Conservation (phyloP, 805 yeast genomes). For the Metschnikowia baotianmanensis region DNA sequence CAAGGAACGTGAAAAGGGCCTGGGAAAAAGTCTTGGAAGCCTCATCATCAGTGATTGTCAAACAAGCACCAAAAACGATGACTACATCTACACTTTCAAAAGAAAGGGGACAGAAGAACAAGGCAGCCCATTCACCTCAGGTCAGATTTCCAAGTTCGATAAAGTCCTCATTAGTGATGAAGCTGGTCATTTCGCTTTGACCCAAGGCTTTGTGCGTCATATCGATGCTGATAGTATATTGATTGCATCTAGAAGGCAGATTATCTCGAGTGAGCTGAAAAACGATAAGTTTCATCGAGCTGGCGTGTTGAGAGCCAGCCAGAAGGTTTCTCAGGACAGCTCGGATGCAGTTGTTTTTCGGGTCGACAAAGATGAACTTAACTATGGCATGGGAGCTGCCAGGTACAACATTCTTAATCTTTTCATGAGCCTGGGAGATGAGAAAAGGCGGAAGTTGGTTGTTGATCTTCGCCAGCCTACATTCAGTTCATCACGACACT, state of each 20-base stretch:
- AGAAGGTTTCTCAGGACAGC: slow-evolving; percentile 2
- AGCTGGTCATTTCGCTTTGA: slow-evolving; percentile 69
- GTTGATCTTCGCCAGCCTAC: slow-evolving; percentile 54
- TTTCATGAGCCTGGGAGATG: slow-evolving; percentile 52
- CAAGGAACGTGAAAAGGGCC: slow-evolving; percentile 54
- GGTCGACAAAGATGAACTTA: slow-evolving; percentile 77
- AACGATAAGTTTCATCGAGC: slow-evolving; percentile 39
- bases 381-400: slow-evolving; percentile 71
- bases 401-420: slow-evolving; percentile 72
- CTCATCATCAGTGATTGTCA: slow-evolving; percentile 39
- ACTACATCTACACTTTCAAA: slow-evolving; percentile 48
- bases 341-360: slow-evolving; percentile 42
- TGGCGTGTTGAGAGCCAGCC: slow-evolving; percentile 16
- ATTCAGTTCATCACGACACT: slow-evolving; percentile 29
- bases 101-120: slow-evolving; percentile 26
- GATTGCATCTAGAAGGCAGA: slow-evolving; percentile 53
- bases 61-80: slow-evolving; percentile 21
- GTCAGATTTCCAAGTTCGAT: slow-evolving; percentile 60
- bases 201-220: slow-evolving; percentile 54
- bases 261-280: slow-evolving; percentile 43
- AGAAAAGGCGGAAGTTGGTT: slow-evolving; percentile 42
- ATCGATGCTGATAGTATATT: slow-evolving; percentile 44
- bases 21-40: slow-evolving; percentile 58
- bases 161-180: slow-evolving; percentile 77
- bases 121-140: slow-evolving; percentile 18